phyloP scores from a whole-genome alignment of 495 filamentous ascomycete species.

The Talaromyces proteolyticus region DNA sequence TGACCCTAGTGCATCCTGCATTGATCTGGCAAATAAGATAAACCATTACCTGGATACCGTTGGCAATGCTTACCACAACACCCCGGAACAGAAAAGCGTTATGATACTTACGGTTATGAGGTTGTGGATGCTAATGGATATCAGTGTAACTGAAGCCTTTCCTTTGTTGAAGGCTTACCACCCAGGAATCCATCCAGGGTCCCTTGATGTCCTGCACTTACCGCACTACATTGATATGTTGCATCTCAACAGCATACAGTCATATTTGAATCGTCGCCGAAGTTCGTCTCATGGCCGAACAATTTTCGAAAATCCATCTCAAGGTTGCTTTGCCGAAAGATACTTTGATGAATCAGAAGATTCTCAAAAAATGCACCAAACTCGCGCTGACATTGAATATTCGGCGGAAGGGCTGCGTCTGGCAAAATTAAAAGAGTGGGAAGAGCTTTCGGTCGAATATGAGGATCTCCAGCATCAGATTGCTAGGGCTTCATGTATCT shows the following conservation, averaged over 20 bases:
- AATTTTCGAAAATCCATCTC: conserved; percentile 36
- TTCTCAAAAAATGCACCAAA: not conserved
- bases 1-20: conserved; percentile 16
- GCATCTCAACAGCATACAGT: conserved; percentile 41
- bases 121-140: conserved; percentile 55
- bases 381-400: conserved; percentile 27
- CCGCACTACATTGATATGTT: conserved; percentile 32
- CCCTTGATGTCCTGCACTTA: conserved; percentile 46
- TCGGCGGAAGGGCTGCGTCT: conserved; percentile 12
- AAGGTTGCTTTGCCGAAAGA: conserved; percentile 37
- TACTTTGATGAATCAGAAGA: conserved; percentile 28
- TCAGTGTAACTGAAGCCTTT: conserved; percentile 27
- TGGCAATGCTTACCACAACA: conserved; percentile 31
- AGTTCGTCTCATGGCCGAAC: conserved; percentile 11
- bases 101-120: conserved; percentile 54
- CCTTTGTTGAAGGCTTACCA: conserved; percentile 46
- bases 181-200: conserved; percentile 38
- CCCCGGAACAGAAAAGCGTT: conserved; percentile 42
- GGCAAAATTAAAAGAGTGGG: conserved; percentile 35
- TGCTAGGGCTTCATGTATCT: conserved; percentile 20
- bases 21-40: conserved; percentile 28
- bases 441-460: conserved; percentile 24
- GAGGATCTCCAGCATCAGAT: conserved; percentile 22
- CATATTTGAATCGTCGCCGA: conserved; percentile 34
- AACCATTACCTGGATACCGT: conserved; percentile 22